Evolutionary conservation across 1,139 yeast species (phyloP), one percentile per base, ranked within the genome.

Genomic region (Scheffersomyces illinoinensis): DNA sequence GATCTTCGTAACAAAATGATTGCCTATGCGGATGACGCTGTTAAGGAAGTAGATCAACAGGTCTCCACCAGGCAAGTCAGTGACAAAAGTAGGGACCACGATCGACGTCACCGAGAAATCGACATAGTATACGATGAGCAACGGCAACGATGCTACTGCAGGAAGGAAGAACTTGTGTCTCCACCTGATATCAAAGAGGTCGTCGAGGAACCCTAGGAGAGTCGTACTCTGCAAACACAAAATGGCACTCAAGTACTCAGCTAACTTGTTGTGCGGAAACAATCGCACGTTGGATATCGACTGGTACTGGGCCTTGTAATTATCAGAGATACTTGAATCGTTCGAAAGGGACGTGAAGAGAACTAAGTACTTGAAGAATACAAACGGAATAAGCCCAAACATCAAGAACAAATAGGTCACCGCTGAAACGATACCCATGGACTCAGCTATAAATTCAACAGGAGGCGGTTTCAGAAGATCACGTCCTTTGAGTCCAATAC

Each of bases 141-240:
- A 80, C 4, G 99, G 99, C 55, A 95, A 87, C 0, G 97, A 88
- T 0, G 98, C 97, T 58, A 96, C 86, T 0, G 97, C 97, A 0
- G 99, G 99, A 65, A 95, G 73, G 69, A 95, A 92, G 76, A 95
- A 92, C 79, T 95, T 95, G 76, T 95, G 97, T 71, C 99, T 83
- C 99, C 99, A 95, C 65, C 97, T 85, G 62, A 95, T 88, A 73
- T 95, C 99, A 70, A 95, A 95, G 67, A 95, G 79, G 75, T 95
- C 99, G 72, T 95, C 99, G 56, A 96, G 91, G 33, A 95, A 82
- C 0, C 99, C 99, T 55, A 95, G 79, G 57, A 96, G 77, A 19
- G 93, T 84, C 72, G 96, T 93, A 64, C 93, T 86, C 73, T 92
- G 93, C 54, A 95, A 77, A 62, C 97, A 91, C 61, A 95, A 76